phyloP scores from a whole-genome alignment of 2,329 filamentous ascomycete genomes.

The Arthrobotrys musiformis region DNA sequence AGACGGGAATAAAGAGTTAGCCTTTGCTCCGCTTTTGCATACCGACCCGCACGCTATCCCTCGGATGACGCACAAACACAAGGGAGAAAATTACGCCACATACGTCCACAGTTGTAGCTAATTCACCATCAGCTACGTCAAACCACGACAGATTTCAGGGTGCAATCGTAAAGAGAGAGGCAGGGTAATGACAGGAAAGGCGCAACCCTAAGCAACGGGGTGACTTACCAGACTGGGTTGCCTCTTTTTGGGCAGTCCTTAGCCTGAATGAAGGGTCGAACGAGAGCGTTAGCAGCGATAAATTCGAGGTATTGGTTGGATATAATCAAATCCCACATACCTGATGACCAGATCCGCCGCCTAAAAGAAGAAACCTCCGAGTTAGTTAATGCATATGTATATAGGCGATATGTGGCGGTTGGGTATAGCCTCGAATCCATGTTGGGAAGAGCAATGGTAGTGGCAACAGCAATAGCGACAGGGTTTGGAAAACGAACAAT shows the following conservation, averaged over 20 bases:
- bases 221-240: constrained; percentile 79
- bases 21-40: constrained; percentile 36
- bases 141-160: constrained; percentile 53
- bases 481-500: constrained; percentile 64
- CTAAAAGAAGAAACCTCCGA: constrained; percentile 8
- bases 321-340: constrained; percentile 32
- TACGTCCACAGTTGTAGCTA: constrained; percentile 85
- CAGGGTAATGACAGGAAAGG: not conserved
- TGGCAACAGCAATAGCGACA: too few relatives aligned
- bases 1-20: constrained; percentile 55
- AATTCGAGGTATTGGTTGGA: not conserved
- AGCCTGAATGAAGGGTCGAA: constrained; percentile 68
- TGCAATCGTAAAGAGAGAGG: constrained; percentile 7
- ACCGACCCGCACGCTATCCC: constrained; percentile 33
- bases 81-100: constrained; percentile 62
- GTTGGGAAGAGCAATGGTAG: too few relatives aligned
- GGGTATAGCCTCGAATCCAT: too few relatives aligned
- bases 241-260: constrained; percentile 88
- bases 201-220: constrained; percentile 5
- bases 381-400: not conserved
- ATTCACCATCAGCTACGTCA: constrained; percentile 57
- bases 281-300: constrained; percentile 68
- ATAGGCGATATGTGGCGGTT: too few relatives aligned
- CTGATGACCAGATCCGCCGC: constrained; percentile 44
- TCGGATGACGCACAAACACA: constrained; percentile 43